Base-by-base conservation (phyloP, 352 stramenopile species). In the Thraustochytrium striatum region DNA sequence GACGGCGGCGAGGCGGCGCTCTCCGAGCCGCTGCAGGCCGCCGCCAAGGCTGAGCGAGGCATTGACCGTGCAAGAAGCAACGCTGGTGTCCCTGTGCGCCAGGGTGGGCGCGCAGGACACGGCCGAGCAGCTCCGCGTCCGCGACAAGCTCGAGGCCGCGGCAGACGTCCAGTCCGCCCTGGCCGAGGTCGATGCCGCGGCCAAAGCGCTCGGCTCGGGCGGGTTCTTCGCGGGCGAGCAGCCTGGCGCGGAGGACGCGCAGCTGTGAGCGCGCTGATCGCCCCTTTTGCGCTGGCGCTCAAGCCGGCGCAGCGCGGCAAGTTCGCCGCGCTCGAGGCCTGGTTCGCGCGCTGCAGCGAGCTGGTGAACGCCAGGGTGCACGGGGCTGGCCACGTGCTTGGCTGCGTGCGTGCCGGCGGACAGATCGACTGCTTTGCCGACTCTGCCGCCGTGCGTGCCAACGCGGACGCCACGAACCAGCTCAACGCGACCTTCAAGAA, bases 401-500 rank as follows among this genome's bases (percentile, higher is more conserved):
- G 78, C 33, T 30, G 32, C 19, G 19, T 32, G 35, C 53, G 78
- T 21, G 78, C 41, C 3, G 78, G 78, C 32, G 53, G 53, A 39
- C 68, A 82, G 70, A 81, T 82, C 21, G 78, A 82, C 70, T 57
- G 36, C 41, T 44, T 72, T n/a, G 39, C 78, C 13, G 28, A 44
- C 78, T 61, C 78, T 9, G 55, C 25, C 13, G 19, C 16, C 21
- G 47, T 75, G 5, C 36, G 36, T 44, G 55, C 13, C 5, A 9
- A 39, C 13, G 78, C 78, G 11, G 78, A 82, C 59, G 7, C 11
- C 25, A 57, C 78, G 9, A 82, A 82, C 50, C 33, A 36, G 35
- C 33, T 81, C 36, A 82, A 82, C 70, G 35, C 52, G 11, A 59
- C 35, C 43, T 11, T 28, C 7, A 82, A 82, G 69, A 82, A 82